Base-by-base conservation (phyloP, 1,284 basidiomycete genomes). In the Omphalotus olearius region DNA sequence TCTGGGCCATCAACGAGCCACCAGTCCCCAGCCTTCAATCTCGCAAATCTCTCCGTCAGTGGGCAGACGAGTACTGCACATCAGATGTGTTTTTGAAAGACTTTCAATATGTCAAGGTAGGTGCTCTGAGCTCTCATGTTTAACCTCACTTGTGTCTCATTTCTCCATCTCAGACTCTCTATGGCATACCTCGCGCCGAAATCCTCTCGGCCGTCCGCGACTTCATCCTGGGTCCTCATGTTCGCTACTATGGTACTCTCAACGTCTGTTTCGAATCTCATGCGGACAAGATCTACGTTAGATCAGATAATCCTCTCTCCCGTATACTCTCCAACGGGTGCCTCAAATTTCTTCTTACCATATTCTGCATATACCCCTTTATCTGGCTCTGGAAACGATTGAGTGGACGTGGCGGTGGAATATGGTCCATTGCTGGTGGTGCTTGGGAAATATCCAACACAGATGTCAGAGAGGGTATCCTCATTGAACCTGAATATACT, bases 61-160 rank as follows among this genome's bases (percentile, higher is more conserved):
- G 87, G 87, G 85, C 84, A 17, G 82, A 88, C 59, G 78, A 82
- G 50, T 88, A 85, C 60, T 84, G 81, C 48, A 69, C 74, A 7
- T 83, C 82, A 60, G 63, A 59, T 6, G 85, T 80, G 52, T 60
- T 72, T 17, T 66, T 89, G 52, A 88, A 88, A 63, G 80, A 85
- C 62, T 85, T 89, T 61, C 68, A 71, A 0, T 81, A 87, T 53
- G 62, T 67, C n/a, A 84, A 83, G 69, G 74, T 76, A 42, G 42
- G 45, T 23, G 38, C n/a, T 16, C 23, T 28, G 45, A 20, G 38
- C n/a, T 16, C 23, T 28, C 20, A 18, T 47, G 26, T 33, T n/a
- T 18, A 23, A 39, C 17, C 11, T 16, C 45, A 49, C 30, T 33
- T 41, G 49, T 37, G 37, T 20, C 47, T 28, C 1, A 14, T 20